Percentiles rank a stretch among this genome's conserved stretches.
Conservation (phyloP, 257 asterid genomes). For the Solanum tarijense region DNA sequence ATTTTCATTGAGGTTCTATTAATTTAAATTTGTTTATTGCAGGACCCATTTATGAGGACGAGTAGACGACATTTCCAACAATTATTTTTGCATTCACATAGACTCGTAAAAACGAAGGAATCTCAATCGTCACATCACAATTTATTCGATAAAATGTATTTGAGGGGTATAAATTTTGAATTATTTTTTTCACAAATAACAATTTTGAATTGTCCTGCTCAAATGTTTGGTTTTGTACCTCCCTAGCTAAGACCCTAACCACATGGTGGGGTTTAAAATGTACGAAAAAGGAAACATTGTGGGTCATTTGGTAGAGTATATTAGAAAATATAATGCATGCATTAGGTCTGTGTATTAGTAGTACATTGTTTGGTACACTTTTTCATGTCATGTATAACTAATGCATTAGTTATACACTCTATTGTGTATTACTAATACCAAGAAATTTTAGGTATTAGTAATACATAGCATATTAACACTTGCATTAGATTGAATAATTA, state of each 20-base stretch:
- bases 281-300: not conserved
- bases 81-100: no score
- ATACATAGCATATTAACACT: no score
- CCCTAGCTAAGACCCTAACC: not conserved
- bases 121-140: not conserved
- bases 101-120: accelerated
- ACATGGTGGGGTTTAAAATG: not conserved
- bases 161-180: not conserved
- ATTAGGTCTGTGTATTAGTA: no score
- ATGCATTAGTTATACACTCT: no score
- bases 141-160: not conserved
- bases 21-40: not conserved
- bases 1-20: accelerated
- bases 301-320: no score
- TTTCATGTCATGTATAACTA: no score
- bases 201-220: not conserved
- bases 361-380: no score
- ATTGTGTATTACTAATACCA: no score
- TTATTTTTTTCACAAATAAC: not conserved
- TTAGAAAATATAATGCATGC: no score
- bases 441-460: no score
- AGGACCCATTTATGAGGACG: not conserved
- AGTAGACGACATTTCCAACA: not conserved
- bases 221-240: not conserved
- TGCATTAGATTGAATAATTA: no score